Evolutionary conservation across 2,329 filamentous ascomycete genomes (phyloP), one percentile per base, ranked within the genome.

Genomic region (Apiospora phragmitis): DNA sequence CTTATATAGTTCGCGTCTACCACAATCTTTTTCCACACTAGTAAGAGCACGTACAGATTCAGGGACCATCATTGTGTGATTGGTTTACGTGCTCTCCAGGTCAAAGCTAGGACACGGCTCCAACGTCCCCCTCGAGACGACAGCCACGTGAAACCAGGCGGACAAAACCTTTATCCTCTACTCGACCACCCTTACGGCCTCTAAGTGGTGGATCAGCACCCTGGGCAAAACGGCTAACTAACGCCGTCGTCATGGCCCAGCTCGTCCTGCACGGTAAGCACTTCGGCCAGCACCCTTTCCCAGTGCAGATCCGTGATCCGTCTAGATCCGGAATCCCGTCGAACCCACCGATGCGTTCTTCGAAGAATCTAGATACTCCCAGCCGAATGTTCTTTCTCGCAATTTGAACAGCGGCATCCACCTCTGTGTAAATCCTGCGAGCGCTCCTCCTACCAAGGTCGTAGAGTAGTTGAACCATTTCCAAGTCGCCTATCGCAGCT

Each of bases 201-300:
- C 91, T 42, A 95, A 95, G 79, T 95, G 92, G 92, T 95, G 93
- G 93, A 94, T 94, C 75, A 93, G 93, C 1, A 93, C 92, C 14
- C 85, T 95, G 4, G 93, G 93, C 68, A 87, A 91, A 75, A 91
- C 91, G 3, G 93, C 93, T 59, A 95, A 93, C 78, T 87, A n/a
- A 94, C 77, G 93, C 93, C 1, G 89, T 93, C 2, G 92, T 95
- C 4, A 94, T 95, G 86, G 93, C 93, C 0, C 92, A 94, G 81
- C 85, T 95, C 38, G 87, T 91, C 73, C 87, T 94, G 72, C 83
- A 85, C 71, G 92, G 91, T 74, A 93, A 92, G 81, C 83, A 85
- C 24, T 90, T 90, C 74, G 93, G 93, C 0, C 92, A 92, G 47
- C 92, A 95, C 77, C 92, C 93, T 0, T 95, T 95, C 77, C 87